phyloP scores from a whole-genome alignment of 2,329 filamentous ascomycete species.

The Venturia aucupariae region DNA sequence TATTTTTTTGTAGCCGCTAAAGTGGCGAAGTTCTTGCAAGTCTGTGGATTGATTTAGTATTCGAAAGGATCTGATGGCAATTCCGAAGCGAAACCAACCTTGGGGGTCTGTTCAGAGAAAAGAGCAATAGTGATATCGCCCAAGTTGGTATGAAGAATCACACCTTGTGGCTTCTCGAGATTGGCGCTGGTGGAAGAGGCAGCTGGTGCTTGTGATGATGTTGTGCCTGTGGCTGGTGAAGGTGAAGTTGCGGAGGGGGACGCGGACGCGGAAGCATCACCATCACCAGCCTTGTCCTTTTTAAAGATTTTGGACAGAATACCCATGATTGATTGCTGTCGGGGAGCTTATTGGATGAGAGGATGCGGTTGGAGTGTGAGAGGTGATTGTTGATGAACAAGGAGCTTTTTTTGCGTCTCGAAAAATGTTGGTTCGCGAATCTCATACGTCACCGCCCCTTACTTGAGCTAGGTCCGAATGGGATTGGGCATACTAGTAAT shows the following conservation, averaged over 20 bases:
- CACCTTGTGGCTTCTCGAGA: background rate
- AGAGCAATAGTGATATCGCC: slow-evolving; percentile 88
- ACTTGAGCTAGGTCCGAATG: background rate
- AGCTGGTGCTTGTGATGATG: slow-evolving; percentile 49
- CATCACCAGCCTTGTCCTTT: background rate
- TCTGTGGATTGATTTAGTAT: background rate
- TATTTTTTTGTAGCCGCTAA: slow-evolving; percentile 95
- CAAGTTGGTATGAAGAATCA: slow-evolving; percentile 78
- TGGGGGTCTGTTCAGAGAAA: slow-evolving; percentile 86
- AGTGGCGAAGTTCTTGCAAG: slow-evolving; percentile 77
- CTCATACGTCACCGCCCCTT: background rate
- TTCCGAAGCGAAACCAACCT: slow-evolving; percentile 44
- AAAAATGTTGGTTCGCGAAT: background rate
- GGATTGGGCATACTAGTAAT: background rate
- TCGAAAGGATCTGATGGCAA: background rate
- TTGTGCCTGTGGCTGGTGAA: slow-evolving; percentile 72
- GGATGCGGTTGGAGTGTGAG: background rate
- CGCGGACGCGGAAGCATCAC: no score
- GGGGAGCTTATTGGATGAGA: background rate
- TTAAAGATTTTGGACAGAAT: slow-evolving; percentile 6
- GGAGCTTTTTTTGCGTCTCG: background rate
- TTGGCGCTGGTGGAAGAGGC: background rate
- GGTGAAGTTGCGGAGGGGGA: background rate
- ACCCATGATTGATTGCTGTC: background rate
- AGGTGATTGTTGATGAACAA: background rate